phyloP scores from a whole-genome alignment of 495 filamentous ascomycete genomes.

The Neurospora tetraspora region DNA sequence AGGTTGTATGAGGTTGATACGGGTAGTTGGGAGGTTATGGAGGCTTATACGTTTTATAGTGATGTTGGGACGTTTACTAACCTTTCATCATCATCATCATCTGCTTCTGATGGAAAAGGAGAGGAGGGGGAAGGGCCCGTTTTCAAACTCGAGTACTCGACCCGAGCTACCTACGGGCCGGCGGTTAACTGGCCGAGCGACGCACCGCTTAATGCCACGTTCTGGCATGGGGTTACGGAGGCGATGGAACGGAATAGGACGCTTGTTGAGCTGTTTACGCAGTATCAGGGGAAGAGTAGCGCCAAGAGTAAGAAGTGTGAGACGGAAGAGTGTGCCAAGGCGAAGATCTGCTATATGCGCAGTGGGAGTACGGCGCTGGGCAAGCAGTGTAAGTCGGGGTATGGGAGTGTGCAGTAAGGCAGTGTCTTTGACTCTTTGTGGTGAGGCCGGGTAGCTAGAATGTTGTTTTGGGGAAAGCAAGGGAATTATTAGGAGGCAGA shows the following conservation, averaged over 20 bases:
- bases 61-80: slow-evolving; percentile 35
- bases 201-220: slow-evolving; percentile 46
- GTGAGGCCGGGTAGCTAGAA: neutral
- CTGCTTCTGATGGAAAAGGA: neutral
- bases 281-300: slow-evolving; percentile 44
- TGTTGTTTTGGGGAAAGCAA: neutral
- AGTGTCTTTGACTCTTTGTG: neutral
- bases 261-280: slow-evolving; percentile 42
- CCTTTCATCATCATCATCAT: neutral
- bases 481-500: neutral
- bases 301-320: slow-evolving; percentile 42
- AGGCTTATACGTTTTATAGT: slow-evolving; percentile 39
- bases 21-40: slow-evolving; percentile 37
- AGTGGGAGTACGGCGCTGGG: slow-evolving; percentile 45
- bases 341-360: slow-evolving; percentile 53
- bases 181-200: slow-evolving; percentile 34
- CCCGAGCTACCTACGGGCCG: slow-evolving; percentile 41
- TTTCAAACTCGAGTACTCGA: slow-evolving; percentile 46
- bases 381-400: slow-evolving; percentile 40
- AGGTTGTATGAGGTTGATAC: slow-evolving; percentile 47
- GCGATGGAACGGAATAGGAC: slow-evolving; percentile 44
- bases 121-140: slow-evolving; percentile 31
- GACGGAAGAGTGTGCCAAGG: slow-evolving; percentile 35
- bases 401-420: slow-evolving; percentile 17
- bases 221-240: slow-evolving; percentile 50